Base-by-base conservation (phyloP, 768 basidiomycete species). In the Amanita rimosa region DNA sequence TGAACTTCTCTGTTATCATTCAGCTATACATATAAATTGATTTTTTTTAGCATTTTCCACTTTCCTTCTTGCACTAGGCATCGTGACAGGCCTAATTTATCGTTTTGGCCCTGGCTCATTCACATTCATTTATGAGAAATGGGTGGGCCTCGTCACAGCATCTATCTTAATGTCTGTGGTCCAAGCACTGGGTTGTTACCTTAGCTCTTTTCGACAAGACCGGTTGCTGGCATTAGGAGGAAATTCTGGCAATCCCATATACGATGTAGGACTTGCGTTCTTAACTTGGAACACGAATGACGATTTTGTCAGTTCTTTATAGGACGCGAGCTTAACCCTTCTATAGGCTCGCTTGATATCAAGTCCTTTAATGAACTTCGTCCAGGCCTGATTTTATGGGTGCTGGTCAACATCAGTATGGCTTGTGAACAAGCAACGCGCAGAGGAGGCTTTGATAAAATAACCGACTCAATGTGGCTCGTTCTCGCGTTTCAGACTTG, bases 271-370 rank as follows among this genome's bases (percentile, higher is more conserved):
- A 31, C 44, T 46, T 17, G 4, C 41, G 31, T 31, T 14, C 17
- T 44, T 38, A 21, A 7, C 19, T 26, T 22, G 46, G 13, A 13
- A 16, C 54, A 57, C 27, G 11, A 50, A 36, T 46, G n/a, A 14
- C 10, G 22, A 24, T 37, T 10, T 26, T 17, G 2, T n/a, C 52
- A 94, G 90, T 94, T 87, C 67, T 95, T 76, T 67, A 93, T 95
- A 53, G 92, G 93, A n/a, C 85, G 93, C 44, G 85, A 90, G 58
- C 69, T 99, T 49, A 98, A 98, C 65, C 96, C 96, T 0, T 78
- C 81, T 1, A 77, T 91, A 48, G 83, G 85, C 35, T 92, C 66
- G 46, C 74, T 72, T 55, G 81, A 71, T 60, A 68, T 71, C 66
- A 82, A 69, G 59, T 87, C 77, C 58, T 85, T 73, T 69, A 94